These are phyloP conservation scores for Xanthoconium stramineum DNA, from an alignment of 768 basidiomycete genomes.

Conservation along the genomic window DNA sequence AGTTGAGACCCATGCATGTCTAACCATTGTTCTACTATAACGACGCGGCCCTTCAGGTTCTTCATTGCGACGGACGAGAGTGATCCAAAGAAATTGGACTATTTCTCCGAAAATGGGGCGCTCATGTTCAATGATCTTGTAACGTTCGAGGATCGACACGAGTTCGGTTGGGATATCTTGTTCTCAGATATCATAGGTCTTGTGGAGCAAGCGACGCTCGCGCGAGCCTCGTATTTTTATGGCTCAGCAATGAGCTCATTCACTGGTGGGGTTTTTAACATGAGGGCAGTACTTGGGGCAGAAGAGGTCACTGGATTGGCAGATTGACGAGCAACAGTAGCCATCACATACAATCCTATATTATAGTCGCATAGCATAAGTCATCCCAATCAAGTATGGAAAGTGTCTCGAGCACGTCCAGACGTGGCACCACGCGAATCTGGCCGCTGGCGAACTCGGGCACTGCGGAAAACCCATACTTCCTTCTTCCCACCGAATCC, in stretches of 20 bases:
- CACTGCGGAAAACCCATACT: slow-evolving; percentile 61
- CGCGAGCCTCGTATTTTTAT: slow-evolving; percentile 36
- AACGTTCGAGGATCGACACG: slow-evolving; percentile 36
- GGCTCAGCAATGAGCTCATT: slow-evolving; percentile 38
- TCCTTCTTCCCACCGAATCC: slow-evolving; percentile 48
- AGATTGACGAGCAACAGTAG: slow-evolving; percentile 25
- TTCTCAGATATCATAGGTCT: slow-evolving; percentile 40
- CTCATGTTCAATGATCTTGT: slow-evolving; percentile 39
- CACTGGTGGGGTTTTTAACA: slow-evolving; percentile 37
- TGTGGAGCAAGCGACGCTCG: slow-evolving; percentile 39
- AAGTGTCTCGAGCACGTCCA: slow-evolving; percentile 16
- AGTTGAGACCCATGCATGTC: neutral
- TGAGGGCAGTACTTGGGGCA: slow-evolving; percentile 34
- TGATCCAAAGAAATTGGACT: slow-evolving; percentile 26
- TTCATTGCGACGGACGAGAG: slow-evolving; percentile 39
- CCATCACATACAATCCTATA: neutral
- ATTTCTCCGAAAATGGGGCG: slow-evolving; percentile 33
- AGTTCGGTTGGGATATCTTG: slow-evolving; percentile 39
- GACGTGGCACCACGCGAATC: slow-evolving; percentile 27
- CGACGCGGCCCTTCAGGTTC: slow-evolving; percentile 16
- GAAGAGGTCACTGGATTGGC: slow-evolving; percentile 32
- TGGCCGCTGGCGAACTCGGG: slow-evolving; percentile 25
- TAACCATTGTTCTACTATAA: neutral
- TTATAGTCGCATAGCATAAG: neutral
- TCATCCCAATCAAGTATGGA: neutral